These are phyloP conservation scores for Malus sylvestris DNA, from an alignment of 306 rosid species.

Conservation along the genomic window DNA sequence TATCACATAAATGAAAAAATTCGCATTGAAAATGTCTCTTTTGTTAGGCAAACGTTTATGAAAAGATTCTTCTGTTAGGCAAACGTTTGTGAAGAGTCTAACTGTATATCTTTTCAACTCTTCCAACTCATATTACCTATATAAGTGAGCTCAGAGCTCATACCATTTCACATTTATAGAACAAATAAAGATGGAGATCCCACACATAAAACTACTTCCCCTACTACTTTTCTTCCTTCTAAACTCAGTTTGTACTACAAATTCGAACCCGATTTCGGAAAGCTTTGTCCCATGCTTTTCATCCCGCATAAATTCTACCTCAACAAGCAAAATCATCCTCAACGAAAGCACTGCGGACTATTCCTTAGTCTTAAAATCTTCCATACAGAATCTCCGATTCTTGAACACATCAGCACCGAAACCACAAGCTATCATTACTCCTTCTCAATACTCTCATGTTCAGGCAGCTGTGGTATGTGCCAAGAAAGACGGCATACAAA, in stretches of 20 bases:
- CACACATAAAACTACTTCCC: neutral
- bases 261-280: neutral
- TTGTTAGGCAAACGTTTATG: too few relatives aligned
- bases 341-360: slow-evolving; percentile 15
- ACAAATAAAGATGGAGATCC: neutral
- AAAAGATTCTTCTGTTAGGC: neutral
- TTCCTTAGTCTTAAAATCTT: slow-evolving; percentile 17
- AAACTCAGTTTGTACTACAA: neutral
- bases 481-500: neutral
- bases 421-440: slow-evolving; percentile 39
- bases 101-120: neutral
- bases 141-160: neutral
- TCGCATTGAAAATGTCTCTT: too few relatives aligned
- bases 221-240: neutral
- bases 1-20: too few relatives aligned
- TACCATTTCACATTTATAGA: neutral
- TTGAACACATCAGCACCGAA: slow-evolving; percentile 26
- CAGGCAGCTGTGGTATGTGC: slow-evolving; percentile 24
- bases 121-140: neutral
- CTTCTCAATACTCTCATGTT: slow-evolving; percentile 20
- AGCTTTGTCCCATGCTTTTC: slow-evolving; percentile 9
- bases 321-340: neutral
- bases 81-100: neutral
- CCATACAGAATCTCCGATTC: slow-evolving; percentile 37
- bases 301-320: neutral